Conservation (phyloP, 495 filamentous ascomycete genomes). For the Choiromyces venosus region DNA sequence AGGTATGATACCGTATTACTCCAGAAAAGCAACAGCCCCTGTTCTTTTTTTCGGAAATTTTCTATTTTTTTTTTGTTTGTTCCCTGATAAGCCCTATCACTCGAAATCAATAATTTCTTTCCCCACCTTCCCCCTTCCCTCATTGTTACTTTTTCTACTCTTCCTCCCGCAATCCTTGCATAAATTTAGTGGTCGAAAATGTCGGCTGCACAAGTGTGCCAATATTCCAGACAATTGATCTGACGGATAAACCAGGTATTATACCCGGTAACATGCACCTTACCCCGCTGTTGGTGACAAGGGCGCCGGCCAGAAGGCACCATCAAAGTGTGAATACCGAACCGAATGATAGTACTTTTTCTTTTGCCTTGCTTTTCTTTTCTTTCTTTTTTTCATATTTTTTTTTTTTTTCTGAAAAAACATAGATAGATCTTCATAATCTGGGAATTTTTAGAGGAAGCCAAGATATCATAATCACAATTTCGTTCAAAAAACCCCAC, state of each 20-base stretch:
- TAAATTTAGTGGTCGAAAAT: background rate
- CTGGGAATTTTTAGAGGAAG: background rate
- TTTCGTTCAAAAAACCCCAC: background rate
- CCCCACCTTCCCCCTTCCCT: background rate
- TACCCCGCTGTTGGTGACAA: slow-evolving; percentile 2
- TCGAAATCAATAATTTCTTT: background rate
- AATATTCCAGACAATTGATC: background rate
- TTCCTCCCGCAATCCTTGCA: background rate
- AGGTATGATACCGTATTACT: background rate
- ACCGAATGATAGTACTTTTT: slow-evolving; percentile 5
- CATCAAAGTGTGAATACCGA: background rate
- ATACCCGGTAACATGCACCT: background rate
- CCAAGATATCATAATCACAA: background rate
- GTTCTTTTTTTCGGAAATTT: slow-evolving; percentile 14
- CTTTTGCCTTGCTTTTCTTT: slow-evolving; percentile 2
- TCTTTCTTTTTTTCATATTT: background rate
- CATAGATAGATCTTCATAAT: background rate
- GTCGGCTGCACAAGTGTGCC: background rate
- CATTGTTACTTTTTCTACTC: background rate
- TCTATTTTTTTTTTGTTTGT: slow-evolving; percentile 2
- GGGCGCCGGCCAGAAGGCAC: background rate
- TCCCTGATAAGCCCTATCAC: background rate
- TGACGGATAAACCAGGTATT: slow-evolving; percentile 1
- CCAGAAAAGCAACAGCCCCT: background rate
- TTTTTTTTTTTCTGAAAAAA: slow-evolving; percentile 4